phyloP scores from a whole-genome alignment of 2,329 filamentous ascomycete genomes.

The Akanthomyces uredinophilus region DNA sequence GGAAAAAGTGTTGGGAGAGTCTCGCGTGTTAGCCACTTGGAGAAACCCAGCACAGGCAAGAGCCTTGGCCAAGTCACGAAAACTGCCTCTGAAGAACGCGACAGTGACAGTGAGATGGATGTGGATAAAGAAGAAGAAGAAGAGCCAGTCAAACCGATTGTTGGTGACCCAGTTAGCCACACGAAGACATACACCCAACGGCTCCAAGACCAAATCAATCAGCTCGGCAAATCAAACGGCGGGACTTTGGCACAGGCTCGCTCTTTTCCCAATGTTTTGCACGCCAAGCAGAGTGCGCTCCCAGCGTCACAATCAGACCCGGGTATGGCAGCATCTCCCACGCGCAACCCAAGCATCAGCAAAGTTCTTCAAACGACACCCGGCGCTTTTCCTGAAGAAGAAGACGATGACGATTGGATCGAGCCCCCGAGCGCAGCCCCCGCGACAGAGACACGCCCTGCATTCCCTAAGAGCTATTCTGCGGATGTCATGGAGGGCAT shows the following conservation, averaged over 20 bases:
- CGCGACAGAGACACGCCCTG: constrained; percentile 38
- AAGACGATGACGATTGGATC: constrained; percentile 59
- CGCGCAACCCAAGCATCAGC: constrained; percentile 22
- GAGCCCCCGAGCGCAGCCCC: constrained; percentile 40
- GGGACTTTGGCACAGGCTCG: constrained; percentile 44
- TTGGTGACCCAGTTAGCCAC: constrained; percentile 41
- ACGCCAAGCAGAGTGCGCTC: constrained; percentile 26
- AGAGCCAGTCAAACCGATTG: constrained; percentile 39
- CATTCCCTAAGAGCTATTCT: constrained; percentile 55
- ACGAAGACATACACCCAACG: constrained; percentile 92
- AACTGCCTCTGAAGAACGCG: constrained; percentile 39
- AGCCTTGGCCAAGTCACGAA: constrained; percentile 53
- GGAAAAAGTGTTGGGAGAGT: constrained; percentile 78
- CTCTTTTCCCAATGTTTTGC: constrained; percentile 36
- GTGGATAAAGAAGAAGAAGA: constrained; percentile 42
- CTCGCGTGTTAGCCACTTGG: constrained; percentile 74
- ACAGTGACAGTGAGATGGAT: constrained; percentile 50
- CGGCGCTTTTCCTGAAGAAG: constrained; percentile 56
- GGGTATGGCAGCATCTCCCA: constrained; percentile 26
- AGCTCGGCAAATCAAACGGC: constrained; percentile 55
- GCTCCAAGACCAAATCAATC: constrained; percentile 86
- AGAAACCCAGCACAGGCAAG: constrained; percentile 69
- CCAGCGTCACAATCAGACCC: constrained; percentile 25
- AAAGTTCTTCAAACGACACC: constrained; percentile 41
- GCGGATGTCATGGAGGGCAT: constrained; percentile 57